A percentile compares a stretch with the other conserved stretches of the same genome.
Conservation (phyloP, 495 filamentous ascomycete genomes). For the Aspergillus nanangensis region DNA sequence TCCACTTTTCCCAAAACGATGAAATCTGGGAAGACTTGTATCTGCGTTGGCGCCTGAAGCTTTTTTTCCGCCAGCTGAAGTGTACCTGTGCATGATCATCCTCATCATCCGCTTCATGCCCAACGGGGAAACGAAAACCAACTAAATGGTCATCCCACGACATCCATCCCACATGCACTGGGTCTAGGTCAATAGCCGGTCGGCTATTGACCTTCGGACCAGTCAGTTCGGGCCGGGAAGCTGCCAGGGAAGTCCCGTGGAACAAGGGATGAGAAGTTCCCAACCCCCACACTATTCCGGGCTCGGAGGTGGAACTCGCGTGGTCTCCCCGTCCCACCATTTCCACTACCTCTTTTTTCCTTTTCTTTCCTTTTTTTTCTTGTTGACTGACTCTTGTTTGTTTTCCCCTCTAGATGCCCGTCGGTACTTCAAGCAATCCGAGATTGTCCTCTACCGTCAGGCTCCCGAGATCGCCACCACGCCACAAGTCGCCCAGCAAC, state of each 20-base stretch:
- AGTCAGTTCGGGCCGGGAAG: conserved; percentile 18
- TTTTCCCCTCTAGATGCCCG: conserved; percentile 63
- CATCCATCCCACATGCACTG: conserved; percentile 8
- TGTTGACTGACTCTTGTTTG: not conserved
- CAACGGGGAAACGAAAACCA: too few relatives aligned
- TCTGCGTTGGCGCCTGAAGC: conserved; percentile 14
- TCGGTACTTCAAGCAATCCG: conserved; percentile 98
- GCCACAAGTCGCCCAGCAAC: conserved; percentile 42
- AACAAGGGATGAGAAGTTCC: not conserved
- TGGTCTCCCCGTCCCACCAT: conserved; percentile 23
- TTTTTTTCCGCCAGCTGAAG: not conserved
- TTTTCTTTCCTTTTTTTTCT: not conserved
- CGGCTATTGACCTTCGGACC: conserved; percentile 32
- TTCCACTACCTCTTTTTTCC: conserved; percentile 10
- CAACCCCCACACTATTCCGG: conserved; percentile 36
- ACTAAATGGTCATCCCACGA: conserved; percentile 11
- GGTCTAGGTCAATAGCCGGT: conserved; percentile 30
- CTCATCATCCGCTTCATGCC: too few relatives aligned
- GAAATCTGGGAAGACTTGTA: too few relatives aligned
- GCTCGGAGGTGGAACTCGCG: conserved; percentile 11
- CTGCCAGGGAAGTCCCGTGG: conserved; percentile 5
- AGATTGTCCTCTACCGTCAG: conserved; percentile 96
- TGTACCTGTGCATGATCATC: too few relatives aligned
- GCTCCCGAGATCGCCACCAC: conserved; percentile 61
- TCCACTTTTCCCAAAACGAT: too few relatives aligned